These are phyloP conservation scores for Fusarium sp. DNA, from an alignment of 2,329 filamentous ascomycete species.

Conservation along the genomic window DNA sequence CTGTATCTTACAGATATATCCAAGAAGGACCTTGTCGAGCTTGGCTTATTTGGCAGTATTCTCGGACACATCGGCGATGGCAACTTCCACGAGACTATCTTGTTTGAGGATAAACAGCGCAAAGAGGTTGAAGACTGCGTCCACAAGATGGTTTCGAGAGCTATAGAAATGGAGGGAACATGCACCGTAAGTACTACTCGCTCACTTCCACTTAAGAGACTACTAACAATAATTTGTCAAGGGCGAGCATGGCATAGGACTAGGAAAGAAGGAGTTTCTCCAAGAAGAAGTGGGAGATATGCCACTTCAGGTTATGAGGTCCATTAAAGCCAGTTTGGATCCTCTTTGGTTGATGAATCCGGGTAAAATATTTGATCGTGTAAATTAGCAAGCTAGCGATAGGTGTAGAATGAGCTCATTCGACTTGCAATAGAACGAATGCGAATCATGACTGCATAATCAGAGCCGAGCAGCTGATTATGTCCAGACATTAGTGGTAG, in stretches of 20 bases:
- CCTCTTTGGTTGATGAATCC: conserved; percentile 92
- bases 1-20: conserved; percentile 70
- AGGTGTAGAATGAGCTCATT: too few relatives aligned
- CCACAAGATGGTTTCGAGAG: conserved; percentile 90
- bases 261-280: conserved; percentile 86
- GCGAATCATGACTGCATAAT: too few relatives aligned
- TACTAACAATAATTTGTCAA: rapidly evolving
- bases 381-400: background rate
- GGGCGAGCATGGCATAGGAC: conserved; percentile 86
- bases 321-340: conserved; percentile 83
- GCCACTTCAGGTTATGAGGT: conserved; percentile 86
- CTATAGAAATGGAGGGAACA: conserved; percentile 92
- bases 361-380: conserved; percentile 75
- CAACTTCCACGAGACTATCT: conserved; percentile 93
- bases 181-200: conserved; percentile 66
- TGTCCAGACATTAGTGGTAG: too few relatives aligned
- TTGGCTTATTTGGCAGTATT: conserved; percentile 88
- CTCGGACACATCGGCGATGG: conserved; percentile 93
- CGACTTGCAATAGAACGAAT: too few relatives aligned
- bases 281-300: conserved; percentile 83
- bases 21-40: conserved; percentile 87
- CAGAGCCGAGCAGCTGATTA: too few relatives aligned
- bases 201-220: rapidly evolving
- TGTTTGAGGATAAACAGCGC: conserved; percentile 84
- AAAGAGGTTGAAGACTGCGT: conserved; percentile 84